These are phyloP conservation scores for Colletotrichum horii DNA, from an alignment of 2,329 filamentous ascomycete species.

Conservation along the genomic window DNA sequence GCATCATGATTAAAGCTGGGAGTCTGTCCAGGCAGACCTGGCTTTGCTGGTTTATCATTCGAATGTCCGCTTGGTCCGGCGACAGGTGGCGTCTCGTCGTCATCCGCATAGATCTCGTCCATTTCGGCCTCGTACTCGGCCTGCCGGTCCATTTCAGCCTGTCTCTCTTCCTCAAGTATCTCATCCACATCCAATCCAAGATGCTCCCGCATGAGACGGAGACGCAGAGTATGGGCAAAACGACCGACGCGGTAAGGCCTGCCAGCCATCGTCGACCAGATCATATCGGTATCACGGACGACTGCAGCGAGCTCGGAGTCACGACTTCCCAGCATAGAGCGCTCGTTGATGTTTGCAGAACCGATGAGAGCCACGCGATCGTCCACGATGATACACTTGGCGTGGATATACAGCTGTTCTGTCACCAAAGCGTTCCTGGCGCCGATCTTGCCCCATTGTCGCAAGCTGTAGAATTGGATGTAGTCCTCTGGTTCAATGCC, in stretches of 20 bases:
- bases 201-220: constrained; percentile 96
- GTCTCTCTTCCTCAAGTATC: constrained; percentile 79
- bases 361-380: constrained; percentile 93
- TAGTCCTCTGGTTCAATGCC: constrained; percentile 94
- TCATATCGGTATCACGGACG: constrained; percentile 90
- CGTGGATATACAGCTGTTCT: constrained; percentile 97
- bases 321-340: constrained; percentile 89
- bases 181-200: constrained; percentile 94
- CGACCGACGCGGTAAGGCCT: constrained; percentile 87
- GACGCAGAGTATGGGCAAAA: constrained; percentile 90
- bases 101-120: constrained; percentile 65
- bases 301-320: constrained; percentile 93
- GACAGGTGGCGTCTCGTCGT: constrained; percentile 32
- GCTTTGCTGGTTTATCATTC: neutral
- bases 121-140: constrained; percentile 62
- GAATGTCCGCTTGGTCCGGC: constrained; percentile 8
- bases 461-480: constrained; percentile 91
- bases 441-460: constrained; percentile 91
- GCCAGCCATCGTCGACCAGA: constrained; percentile 90
- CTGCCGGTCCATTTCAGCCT: constrained; percentile 67
- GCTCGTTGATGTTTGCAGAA: constrained; percentile 98
- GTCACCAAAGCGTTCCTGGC: constrained; percentile 80
- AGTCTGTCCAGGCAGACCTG: neutral
- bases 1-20: constrained; percentile 79
- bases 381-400: constrained; percentile 95